Evolutionary conservation across 1,284 basidiomycete species (phyloP), one percentile per base, ranked within the genome.

Genomic region (Cutaneotrichosporon arboriforme): DNA sequence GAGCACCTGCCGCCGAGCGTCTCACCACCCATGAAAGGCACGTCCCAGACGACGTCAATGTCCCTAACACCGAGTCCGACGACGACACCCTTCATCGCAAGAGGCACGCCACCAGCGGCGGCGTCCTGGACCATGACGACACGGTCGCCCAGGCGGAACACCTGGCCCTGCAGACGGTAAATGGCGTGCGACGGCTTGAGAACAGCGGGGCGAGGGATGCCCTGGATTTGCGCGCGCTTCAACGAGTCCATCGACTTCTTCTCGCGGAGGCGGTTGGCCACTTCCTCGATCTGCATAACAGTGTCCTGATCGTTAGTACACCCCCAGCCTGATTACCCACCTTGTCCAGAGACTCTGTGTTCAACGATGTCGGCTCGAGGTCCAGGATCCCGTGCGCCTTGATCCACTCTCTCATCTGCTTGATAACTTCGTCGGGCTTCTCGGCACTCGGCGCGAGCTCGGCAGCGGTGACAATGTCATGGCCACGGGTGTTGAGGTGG

Each of bases 41-140:
- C 84, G 72, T 98, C 96, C 86, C 96, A 98, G 0, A 96, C 83
- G n/a, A 98, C 86, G 70, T 98, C 96, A 80, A 98, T 87, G 10
- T 86, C 84, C 66, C 86, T 88, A 12, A 84, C 78, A 63, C 84
- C 87, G 65, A 98, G 77, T 4, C 93, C 91, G 49, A 98, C 83
- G 15, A 97, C 91, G 9, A 94, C 89, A 38, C 96, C 96, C 72
- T 94, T 94, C 51, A 87, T 87, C 2, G 86, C 85, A 10, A 97
- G 79, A 0, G 93, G 92, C 0, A 98, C 91, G 21, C 86, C 85
- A n/a, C 94, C 94, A 14, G 78, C 75, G 9, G 72, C 74, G 0
- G 88, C 85, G 71, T 98, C 94, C 62, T 90, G 86, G 1, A 97
- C 91, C 86, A 94, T 94, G 23, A 88, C 87, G 36, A 97, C 92